phyloP scores from a whole-genome alignment of 129 eudicot species.

The Artemisia annua region DNA sequence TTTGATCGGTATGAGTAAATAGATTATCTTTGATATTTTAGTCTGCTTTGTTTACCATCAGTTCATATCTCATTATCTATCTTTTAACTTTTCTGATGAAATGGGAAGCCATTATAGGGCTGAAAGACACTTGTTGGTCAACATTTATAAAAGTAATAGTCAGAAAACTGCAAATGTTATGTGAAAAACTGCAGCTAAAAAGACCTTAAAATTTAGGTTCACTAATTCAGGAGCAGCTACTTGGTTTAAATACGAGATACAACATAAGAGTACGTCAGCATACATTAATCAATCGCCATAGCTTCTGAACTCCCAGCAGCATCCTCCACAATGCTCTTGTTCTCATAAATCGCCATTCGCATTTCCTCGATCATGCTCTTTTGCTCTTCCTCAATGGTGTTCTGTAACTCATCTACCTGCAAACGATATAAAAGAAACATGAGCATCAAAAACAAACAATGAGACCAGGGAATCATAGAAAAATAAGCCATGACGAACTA shows the following conservation, averaged over 20 bases:
- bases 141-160: neutral
- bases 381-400: slow-evolving; percentile 86
- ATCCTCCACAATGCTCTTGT: slow-evolving; percentile 63
- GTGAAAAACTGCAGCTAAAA: neutral
- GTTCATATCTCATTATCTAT: too few species aligned
- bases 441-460: neutral
- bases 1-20: too few species aligned
- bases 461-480: neutral
- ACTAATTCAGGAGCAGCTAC: neutral
- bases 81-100: too few species aligned
- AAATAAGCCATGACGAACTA: too few species aligned
- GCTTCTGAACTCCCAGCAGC: slow-evolving; percentile 59
- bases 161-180: neutral
- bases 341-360: slow-evolving; percentile 69
- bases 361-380: slow-evolving; percentile 79
- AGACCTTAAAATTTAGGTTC: slow-evolving; percentile 6
- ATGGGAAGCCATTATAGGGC: neutral
- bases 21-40: too few species aligned
- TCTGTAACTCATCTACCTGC: slow-evolving; percentile 94
- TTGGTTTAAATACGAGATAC: neutral
- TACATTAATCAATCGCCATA: slow-evolving; percentile 71
- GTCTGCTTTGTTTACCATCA: too few species aligned
- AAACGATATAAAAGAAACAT: neutral
- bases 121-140: neutral
- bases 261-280: neutral